Percentiles rank a stretch among this genome's conserved stretches.
Conservation (phyloP, 2,329 filamentous ascomycete genomes). For the Cladobotryum mycophilum region DNA sequence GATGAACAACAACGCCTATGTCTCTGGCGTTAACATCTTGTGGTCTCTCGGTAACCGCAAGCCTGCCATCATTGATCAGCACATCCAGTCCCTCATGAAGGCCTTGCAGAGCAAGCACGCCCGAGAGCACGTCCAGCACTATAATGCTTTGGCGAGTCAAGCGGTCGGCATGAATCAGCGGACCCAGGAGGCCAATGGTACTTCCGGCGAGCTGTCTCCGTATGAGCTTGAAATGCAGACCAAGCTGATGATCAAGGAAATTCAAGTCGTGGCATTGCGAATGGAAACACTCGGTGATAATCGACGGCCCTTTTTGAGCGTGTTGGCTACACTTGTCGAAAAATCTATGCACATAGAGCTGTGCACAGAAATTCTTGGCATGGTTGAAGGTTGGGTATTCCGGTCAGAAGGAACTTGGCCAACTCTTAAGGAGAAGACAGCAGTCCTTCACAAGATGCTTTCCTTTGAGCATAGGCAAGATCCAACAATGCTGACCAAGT, state of each 20-base stretch:
- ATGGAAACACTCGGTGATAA: slow-evolving; percentile 93
- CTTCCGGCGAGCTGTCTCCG: slow-evolving; percentile 53
- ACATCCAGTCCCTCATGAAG: slow-evolving; percentile 86
- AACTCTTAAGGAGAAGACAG: slow-evolving; percentile 97
- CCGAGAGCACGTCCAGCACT: slow-evolving; percentile 83
- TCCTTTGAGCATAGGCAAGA: slow-evolving; percentile 84
- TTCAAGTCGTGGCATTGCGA: slow-evolving; percentile 83
- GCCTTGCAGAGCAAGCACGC: slow-evolving; percentile 86
- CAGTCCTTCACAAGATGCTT: slow-evolving; percentile 98
- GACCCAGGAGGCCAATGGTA: slow-evolving; percentile 49
- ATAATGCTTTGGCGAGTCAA: slow-evolving; percentile 51
- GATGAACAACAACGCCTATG: slow-evolving; percentile 72
- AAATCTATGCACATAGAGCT: slow-evolving; percentile 82
- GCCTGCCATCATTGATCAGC: slow-evolving; percentile 80
- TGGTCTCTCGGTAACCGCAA: slow-evolving; percentile 86
- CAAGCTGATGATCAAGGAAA: slow-evolving; percentile 86
- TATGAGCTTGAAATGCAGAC: slow-evolving; percentile 87
- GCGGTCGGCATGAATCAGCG: slow-evolving; percentile 36
- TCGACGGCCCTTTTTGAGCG: slow-evolving; percentile 86
- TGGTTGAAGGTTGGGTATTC: slow-evolving; percentile 97
- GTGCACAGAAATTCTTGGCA: slow-evolving; percentile 85
- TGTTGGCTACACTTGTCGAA: slow-evolving; percentile 89
- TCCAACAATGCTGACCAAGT: slow-evolving; percentile 80
- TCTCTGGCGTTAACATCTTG: slow-evolving; percentile 84
- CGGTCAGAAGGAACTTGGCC: slow-evolving; percentile 91